Evolutionary conservation across 1,139 yeast species (phyloP), one percentile per base, ranked within the genome.

Genomic region (Geotrichum citri-aurantii): DNA sequence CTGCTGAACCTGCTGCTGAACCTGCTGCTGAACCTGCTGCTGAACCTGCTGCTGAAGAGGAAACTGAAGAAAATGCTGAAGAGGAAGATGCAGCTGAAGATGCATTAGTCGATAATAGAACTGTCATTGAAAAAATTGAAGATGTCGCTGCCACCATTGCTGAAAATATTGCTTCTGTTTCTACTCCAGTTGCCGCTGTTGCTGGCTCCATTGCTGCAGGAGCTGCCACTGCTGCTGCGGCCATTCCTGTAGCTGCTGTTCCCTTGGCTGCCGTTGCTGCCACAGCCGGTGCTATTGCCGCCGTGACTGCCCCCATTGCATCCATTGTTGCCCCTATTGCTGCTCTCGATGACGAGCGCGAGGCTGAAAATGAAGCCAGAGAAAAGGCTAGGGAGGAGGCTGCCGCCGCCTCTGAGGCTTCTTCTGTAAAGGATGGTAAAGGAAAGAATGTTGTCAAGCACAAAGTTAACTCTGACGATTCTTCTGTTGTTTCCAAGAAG

Each of bases 141-240:
- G 55, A 57, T 37, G 42, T 53, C 14, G 59, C 56, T 17, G 59
- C 59, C 8, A 51, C 50, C 26, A 46, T 53, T 50, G 59, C 59
- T 10, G 59, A 57, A 46, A 50, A 51, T 31, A 52, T 57, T 27
- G 50, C 59, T 12, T 44, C 52, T 19, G 48, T 57, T 1, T 48
- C 59, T 2, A 57, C 59, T 17, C 59, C 59, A 5, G 50, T 57
- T 29, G 59, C 59, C 23, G 59, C 59, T n/a, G 52, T 56, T 21
- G 56, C 59, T 12, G 59, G 59, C 24, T 52, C 59, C 8, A 52
- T 56, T 48, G 59, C 59, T n/a, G 59, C 59, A 11, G 59, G 59
- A 10, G 59, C 59, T 48, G 59, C 55, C 19, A 50, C 56, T 48
- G 55, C 31, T 48, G 56, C 56, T 48, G 55, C 49, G n/a, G 52